Base-by-base conservation (phyloP, 2,329 filamentous ascomycete species). In the Diaporthe sp. region DNA sequence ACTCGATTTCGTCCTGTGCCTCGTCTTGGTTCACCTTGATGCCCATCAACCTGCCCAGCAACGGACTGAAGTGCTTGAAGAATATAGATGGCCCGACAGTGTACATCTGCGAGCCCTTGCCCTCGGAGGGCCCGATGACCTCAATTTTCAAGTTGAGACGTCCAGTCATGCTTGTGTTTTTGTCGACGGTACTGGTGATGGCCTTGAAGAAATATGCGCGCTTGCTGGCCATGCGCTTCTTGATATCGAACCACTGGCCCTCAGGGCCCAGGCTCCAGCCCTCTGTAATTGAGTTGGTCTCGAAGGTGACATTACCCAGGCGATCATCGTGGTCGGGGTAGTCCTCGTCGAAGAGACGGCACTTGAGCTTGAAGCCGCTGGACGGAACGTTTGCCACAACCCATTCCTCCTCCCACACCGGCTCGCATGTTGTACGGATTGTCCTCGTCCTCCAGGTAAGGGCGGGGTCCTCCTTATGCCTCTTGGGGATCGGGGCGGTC, bases 321-420 rank as follows among this genome's bases (percentile, higher is more conserved):
- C 95, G 90, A 84, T 98, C 96, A 81, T 98, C 94, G 78, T 94
- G 91, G 82, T 98, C 94, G 1, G 93, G 91, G 47, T 92, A 92
- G 84, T 98, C 96, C 83, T 98, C 96, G 81, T 98, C 96, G 84
- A 96, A 97, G 25, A 98, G 85, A 72, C 94, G 90, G 77, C 94
- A 95, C 82, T 98, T 98, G 79, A 98, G 88, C 74, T 89, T 90
- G 85, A 98, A 98, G 5, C 96, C 96, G 0, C 90, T 91, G 0
- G 92, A 87, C 0, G 96, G 96, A 2, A 98, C 90, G 79, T 98
- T 97, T 76, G 94, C 95, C 34, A 98, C 93, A 31, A 95, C 89
- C 96, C 96, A 98, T 76, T 95, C 90, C 51, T 93, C 91, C 65
- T 98, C 89, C 96, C 96, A 98, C 65, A 87, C 88, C 0, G 96